These are phyloP conservation scores for Cephalotrichum gorgonifer DNA, from an alignment of 2,329 filamentous ascomycete genomes.

Conservation along the genomic window DNA sequence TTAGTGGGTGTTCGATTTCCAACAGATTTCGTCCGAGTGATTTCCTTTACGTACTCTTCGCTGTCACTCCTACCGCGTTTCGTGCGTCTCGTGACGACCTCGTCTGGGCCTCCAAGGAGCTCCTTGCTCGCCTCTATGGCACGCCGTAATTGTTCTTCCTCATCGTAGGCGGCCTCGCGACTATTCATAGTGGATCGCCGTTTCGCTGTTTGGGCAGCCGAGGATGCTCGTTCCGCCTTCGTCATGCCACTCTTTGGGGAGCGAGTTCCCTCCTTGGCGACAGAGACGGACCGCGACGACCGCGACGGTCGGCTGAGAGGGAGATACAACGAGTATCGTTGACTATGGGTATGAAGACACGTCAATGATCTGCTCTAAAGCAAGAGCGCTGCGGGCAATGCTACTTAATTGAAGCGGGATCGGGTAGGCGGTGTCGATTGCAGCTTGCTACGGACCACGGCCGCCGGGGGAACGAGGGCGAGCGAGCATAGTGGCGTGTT, in stretches of 20 bases:
- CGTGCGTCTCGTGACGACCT: constrained; percentile 45
- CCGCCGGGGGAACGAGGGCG: neutral
- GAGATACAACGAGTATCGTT: constrained; percentile 57
- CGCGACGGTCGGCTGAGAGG: constrained; percentile 47
- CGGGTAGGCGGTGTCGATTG: neutral
- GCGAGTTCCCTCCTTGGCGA: constrained; percentile 50
- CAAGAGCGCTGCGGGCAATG: neutral
- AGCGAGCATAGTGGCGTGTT: constrained; percentile 1
- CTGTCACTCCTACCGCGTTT: constrained; percentile 87
- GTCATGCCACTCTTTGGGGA: constrained; percentile 42
- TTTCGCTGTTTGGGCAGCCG: constrained; percentile 54
- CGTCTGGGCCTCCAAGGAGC: constrained; percentile 47
- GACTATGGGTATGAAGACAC: constrained; percentile 26
- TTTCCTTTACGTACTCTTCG: constrained; percentile 64
- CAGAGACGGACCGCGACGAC: constrained; percentile 52
- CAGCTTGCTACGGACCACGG: neutral
- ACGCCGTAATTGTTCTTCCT: constrained; percentile 78
- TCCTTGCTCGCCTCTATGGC: constrained; percentile 94
- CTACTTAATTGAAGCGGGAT: neutral
- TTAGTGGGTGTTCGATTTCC: neutral
- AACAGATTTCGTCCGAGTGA: neutral
- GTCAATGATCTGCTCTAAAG: neutral
- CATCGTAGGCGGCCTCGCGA: constrained; percentile 86
- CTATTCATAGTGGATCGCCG: constrained; percentile 96
- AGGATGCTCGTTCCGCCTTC: constrained; percentile 44